Evolutionary conservation across 345 rosid genomes (phyloP).

Genomic region (Salix udensis): DNA sequence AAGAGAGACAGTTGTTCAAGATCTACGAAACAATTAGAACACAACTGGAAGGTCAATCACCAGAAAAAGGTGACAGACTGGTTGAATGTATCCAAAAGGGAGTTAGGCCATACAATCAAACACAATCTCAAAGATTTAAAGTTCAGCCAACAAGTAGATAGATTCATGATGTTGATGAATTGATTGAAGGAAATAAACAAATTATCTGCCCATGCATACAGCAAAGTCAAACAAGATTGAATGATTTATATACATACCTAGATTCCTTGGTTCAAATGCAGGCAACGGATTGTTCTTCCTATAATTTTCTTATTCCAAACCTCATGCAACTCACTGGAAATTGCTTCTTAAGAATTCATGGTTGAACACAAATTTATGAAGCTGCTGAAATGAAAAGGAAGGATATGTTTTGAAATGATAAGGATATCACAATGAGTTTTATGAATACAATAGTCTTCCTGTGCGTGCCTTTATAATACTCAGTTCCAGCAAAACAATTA

Average conservation of each 20-base stretch:
- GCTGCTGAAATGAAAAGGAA: not conserved
- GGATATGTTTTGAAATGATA: slow-evolving; percentile 1
- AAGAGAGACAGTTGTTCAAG: not conserved
- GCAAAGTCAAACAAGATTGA: not conserved
- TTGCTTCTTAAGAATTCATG: not conserved
- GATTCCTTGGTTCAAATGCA: slow-evolving; percentile 5
- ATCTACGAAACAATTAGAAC: not conserved
- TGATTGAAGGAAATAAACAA: not conserved
- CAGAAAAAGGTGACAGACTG: not conserved
- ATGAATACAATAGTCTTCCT: not conserved
- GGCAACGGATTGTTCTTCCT: not conserved
- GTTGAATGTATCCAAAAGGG: not conserved
- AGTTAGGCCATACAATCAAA: not conserved
- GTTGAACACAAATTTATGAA: not conserved
- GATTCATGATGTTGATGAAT: not conserved
- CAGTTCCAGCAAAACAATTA: slow-evolving; percentile 18
- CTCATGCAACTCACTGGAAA: slow-evolving; percentile 3
- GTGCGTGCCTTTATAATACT: slow-evolving; percentile 2
- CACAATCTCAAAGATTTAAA: not conserved
- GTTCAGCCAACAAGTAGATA: not conserved
- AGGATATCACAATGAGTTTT: slow-evolving; percentile 8
- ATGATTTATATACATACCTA: slow-evolving; percentile 2
- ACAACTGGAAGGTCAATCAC: not conserved
- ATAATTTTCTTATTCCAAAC: slow-evolving; percentile 3
- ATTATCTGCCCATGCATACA: not conserved